Base-by-base conservation (phyloP, 345 rosid genomes). In the Salix koriyanagi region DNA sequence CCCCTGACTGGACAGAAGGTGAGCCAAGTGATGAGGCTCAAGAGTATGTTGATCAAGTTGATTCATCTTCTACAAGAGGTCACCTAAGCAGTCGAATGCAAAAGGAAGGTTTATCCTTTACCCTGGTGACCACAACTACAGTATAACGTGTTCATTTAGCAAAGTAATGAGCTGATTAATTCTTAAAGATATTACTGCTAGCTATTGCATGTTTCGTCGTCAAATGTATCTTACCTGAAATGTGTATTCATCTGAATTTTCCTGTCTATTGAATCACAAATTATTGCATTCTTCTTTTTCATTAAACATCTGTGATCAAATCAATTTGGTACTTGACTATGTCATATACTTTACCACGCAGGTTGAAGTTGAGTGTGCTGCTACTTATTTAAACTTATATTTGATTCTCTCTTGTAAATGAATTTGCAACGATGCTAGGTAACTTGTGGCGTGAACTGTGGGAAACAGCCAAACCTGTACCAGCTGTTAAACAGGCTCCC, bases 371-470 rank as follows among this genome's bases (percentile, higher is more conserved):
- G 12, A 30, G 65, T 58, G 8, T 28, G 30, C 26, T 11, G n/a
- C 50, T 34, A 16, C 50, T 60, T 23, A 23, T 19, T 13, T 28
- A 65, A 21, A 36, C 58, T 68, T 14, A 23, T 69, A 54, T 34
- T 60, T 77, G 75, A 77, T 46, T 46, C 37, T 12, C 50, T 41
- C 18, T 46, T 46, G 50, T 67, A 71, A 65, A 70, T 67, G 72
- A 44, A 66, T 54, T 26, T 75, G 61, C 71, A 23, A 64, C 58
- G 60, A 75, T 84, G 30, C 72, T 79, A 96, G 99, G 98, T 85
- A 93, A 96, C 87, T 83, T 96, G 78, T 96, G 99, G 99, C 92
- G 81, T 6, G 97, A 93, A 86, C 90, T 96, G 52, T 96, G 99
- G 99, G 94, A 87, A 80, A 87, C 99, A 62, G 80, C 99, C 74